phyloP scores from a whole-genome alignment of 306 rosid species.

The Carpinus viminea region DNA sequence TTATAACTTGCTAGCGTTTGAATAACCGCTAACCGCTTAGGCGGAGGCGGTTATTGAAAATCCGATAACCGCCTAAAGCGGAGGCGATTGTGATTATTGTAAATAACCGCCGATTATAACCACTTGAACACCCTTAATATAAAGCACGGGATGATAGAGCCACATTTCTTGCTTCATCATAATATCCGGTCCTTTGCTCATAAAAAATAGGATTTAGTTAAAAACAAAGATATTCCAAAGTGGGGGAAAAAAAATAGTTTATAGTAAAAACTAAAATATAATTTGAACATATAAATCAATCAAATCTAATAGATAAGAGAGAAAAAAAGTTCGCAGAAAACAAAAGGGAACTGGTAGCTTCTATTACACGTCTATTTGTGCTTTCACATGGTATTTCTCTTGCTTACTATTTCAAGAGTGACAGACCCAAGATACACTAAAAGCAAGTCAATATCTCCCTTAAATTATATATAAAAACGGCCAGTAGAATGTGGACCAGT shows the following conservation, averaged over 20 bases:
- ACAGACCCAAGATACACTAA: neutral
- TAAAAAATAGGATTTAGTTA: conserved; percentile 19
- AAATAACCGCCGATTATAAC: too few relatives aligned
- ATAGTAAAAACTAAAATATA: neutral
- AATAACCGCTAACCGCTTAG: too few relatives aligned
- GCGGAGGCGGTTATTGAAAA: too few relatives aligned
- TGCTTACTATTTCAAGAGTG: neutral
- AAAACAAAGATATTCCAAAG: neutral
- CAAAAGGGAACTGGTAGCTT: neutral
- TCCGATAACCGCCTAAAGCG: too few relatives aligned
- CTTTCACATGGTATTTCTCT: neutral
- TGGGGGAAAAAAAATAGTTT: neutral
- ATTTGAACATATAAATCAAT: neutral
- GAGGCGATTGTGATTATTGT: too few relatives aligned
- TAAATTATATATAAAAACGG: neutral
- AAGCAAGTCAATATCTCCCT: neutral
- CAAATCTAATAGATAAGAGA: neutral
- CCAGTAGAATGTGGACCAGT: neutral
- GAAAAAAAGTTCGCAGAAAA: neutral
- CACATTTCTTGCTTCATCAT: conserved; percentile 86
- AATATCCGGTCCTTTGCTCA: conserved; percentile 73
- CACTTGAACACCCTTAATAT: too few relatives aligned
- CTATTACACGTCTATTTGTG: neutral
- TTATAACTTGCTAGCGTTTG: too few relatives aligned
- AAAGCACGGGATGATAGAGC: conserved; percentile 80